Percentiles rank a stretch among this genome's conserved stretches.
These are phyloP conservation scores for Vitis riparia DNA, from an alignment of 164 flowering plant genomes.

Conservation along the genomic window DNA sequence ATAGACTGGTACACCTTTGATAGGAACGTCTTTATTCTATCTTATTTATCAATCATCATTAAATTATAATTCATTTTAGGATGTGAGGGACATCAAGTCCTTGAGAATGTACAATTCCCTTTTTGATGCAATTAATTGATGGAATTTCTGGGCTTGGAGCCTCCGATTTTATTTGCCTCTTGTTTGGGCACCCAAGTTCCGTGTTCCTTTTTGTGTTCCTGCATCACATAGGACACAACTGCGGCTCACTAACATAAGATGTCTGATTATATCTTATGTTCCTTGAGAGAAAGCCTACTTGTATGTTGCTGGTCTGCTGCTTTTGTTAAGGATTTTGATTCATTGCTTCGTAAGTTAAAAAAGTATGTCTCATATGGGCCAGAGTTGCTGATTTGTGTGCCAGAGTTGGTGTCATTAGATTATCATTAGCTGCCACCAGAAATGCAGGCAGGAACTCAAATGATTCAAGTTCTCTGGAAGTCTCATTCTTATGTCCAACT, in stretches of 20 bases:
- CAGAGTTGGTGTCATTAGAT: constrained; percentile 93
- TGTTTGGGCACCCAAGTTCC: not conserved
- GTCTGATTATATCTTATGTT: not conserved
- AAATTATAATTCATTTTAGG: too few species aligned
- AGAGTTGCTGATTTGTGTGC: constrained; percentile 90
- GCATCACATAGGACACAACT: not conserved
- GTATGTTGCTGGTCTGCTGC: not conserved
- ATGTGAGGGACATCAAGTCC: too few species aligned
- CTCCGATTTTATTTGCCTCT: not conserved
- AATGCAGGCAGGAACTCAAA: constrained; percentile 69
- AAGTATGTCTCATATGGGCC: constrained; percentile 82
- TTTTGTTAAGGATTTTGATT: constrained; percentile 82
- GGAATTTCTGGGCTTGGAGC: not conserved
- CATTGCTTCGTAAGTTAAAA: constrained; percentile 75
- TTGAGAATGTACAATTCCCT: too few species aligned
- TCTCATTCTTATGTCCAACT: constrained; percentile 1
- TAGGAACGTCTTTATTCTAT: not conserved
- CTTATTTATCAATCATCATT: too few species aligned
- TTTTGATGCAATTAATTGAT: too few species aligned
- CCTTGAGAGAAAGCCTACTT: not conserved
- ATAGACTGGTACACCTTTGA: too few species aligned
- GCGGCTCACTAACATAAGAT: not conserved
- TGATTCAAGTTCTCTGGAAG: constrained; percentile 1
- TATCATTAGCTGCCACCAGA: constrained; percentile 78
- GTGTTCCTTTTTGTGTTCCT: not conserved